phyloP scores from a whole-genome alignment of 371 early-diverging fungal genomes.

The Umbelopsis sp. region DNA sequence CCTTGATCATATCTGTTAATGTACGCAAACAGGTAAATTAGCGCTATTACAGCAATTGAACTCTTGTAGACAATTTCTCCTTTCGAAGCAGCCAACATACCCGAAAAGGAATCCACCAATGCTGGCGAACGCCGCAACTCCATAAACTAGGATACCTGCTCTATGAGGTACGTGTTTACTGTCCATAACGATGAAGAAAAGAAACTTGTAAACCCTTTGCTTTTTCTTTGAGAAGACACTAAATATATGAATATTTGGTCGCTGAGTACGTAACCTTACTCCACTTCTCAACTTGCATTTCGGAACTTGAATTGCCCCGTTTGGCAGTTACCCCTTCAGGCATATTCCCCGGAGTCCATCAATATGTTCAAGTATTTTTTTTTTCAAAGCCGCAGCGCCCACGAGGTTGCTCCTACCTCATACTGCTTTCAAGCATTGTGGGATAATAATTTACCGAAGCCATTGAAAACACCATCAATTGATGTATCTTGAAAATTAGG shows the following conservation, averaged over 20 bases:
- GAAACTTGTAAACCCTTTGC: neutral
- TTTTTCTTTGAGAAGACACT: neutral
- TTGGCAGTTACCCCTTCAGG: no score
- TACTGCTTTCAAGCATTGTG: no score
- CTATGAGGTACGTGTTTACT: conserved; percentile 3
- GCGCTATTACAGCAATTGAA: neutral
- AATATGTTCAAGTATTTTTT: no score
- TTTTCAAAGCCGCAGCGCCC: no score
- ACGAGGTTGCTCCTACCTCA: no score
- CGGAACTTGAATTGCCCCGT: no score
- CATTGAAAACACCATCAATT: no score
- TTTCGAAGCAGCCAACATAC: neutral
- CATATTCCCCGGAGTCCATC: no score
- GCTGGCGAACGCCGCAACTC: conserved; percentile 3
- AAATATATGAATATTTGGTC: neutral
- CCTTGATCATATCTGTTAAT: conserved; percentile 10
- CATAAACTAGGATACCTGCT: conserved; percentile 4
- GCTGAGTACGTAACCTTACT: neutral
- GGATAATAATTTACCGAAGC: no score
- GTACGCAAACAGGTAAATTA: neutral
- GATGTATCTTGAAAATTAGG: no score
- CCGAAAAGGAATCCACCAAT: conserved; percentile 15
- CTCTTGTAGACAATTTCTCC: neutral
- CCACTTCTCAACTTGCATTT: neutral
- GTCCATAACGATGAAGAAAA: neutral